Evolutionary conservation across 176 grass and related monocot species (phyloP), one percentile per base, ranked within the genome.

Genomic region (Triticum dicoccoides): DNA sequence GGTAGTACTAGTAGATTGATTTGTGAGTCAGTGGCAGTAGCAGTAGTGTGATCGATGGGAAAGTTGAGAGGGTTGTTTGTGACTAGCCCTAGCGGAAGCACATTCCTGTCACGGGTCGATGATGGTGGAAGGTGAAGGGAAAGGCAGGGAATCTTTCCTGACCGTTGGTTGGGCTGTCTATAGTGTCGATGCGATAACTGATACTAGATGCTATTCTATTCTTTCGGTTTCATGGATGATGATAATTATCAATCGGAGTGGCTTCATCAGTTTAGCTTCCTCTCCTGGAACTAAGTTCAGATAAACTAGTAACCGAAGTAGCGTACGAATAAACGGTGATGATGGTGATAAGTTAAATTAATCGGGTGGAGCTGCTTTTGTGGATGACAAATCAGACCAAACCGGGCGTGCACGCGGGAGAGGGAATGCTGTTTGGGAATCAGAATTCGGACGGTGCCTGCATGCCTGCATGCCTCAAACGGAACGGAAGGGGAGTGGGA

Each of bases 101-200:
- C 72, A 37, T 29, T 35, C 11, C 17, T 35, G 24, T 68, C 77
- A 81, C 45, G 21, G 20, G 23, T 62, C 9, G 63, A 59, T 15
- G 84, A 78, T 41, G 72, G 56, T 35, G 68, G 70, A 39, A 34
- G 63, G 17, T 73, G 83, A 65, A 59, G 6, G 51, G 21, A 71
- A 61, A 79, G 15, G 29, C 65, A 59, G 80, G 89, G 84, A 87
- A 91, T 87, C 85, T 34, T 58, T 64, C 54, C 3, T 79, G 65
- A 56, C 84, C 89, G 89, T 84, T 79, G 68, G 89, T 87, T 91
- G 80, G 84, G 58, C 80, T 87, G 89, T 90, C 84, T 14, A 27
- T 44, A 54, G 15, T 18, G 51, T 2, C 51, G 51, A 54, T 15
- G 51, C 51, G 51, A 54, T 54, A 54, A 54, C 51, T 54, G 51